These are phyloP conservation scores for Phytophthora pluvialis DNA, from an alignment of 352 stramenopile species.

Conservation along the genomic window DNA sequence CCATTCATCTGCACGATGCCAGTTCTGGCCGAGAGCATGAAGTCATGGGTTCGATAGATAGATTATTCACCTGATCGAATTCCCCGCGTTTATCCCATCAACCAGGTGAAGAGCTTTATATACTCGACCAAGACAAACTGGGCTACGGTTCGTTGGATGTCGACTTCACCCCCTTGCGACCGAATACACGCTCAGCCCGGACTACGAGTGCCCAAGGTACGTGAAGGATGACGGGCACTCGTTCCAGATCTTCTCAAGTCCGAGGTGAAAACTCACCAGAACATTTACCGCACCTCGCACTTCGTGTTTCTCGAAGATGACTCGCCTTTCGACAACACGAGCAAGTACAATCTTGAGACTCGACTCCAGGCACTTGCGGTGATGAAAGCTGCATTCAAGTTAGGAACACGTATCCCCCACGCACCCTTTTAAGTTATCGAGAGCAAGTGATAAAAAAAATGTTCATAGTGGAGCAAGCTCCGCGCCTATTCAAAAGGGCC, in stretches of 20 bases:
- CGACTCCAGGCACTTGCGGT: constrained; percentile 28
- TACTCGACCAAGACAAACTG: constrained; percentile 78
- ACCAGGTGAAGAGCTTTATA: constrained; percentile 75
- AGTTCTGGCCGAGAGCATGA: constrained; percentile 34
- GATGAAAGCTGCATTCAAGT: background rate
- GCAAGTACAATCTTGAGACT: constrained; percentile 56
- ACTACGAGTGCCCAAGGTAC: constrained; percentile 77
- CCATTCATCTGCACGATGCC: constrained; percentile 55
- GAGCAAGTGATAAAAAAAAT: background rate
- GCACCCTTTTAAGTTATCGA: too few species aligned
- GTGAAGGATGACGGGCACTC: constrained; percentile 86
- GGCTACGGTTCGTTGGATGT: constrained; percentile 78
- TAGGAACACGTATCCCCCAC: too few species aligned
- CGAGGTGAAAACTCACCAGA: constrained; percentile 64
- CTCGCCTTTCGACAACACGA: constrained; percentile 63
- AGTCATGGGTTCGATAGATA: constrained; percentile 52
- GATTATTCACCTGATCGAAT: constrained; percentile 80
- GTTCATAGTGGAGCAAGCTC: background rate
- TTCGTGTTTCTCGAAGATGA: constrained; percentile 50
- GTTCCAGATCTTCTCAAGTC: constrained; percentile 60
- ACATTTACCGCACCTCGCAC: constrained; percentile 65
- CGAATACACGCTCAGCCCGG: constrained; percentile 72
- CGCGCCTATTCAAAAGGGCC: constrained; percentile 58
- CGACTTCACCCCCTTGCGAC: constrained; percentile 79
- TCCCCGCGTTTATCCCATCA: constrained; percentile 66